Evolutionary conservation across 176 grass and related monocot genomes (phyloP).

Genomic region (Lolium multiflorum): DNA sequence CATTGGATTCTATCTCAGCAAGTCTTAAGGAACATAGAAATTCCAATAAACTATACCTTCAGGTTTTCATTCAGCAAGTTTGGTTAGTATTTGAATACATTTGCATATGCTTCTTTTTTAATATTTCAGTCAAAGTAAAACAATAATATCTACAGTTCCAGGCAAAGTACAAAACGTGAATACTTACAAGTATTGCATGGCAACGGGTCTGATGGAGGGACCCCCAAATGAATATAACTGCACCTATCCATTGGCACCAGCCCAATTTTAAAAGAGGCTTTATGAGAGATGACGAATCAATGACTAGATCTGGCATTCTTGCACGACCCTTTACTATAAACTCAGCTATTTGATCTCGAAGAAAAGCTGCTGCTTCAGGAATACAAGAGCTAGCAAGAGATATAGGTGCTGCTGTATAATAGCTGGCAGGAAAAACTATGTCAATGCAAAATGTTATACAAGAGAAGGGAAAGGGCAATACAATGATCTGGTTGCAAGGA

Average conservation of each 20-base stretch:
- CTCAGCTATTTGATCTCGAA: constrained; percentile 63
- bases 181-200: constrained; percentile 90
- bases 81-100: background rate
- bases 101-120: background rate
- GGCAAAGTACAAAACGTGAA: constrained; percentile 12
- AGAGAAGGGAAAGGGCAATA: constrained; percentile 15
- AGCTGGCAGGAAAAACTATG: constrained; percentile 55
- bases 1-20: background rate
- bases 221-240: constrained; percentile 78
- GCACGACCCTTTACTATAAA: constrained; percentile 83
- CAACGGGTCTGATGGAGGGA: constrained; percentile 79
- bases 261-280: constrained; percentile 76
- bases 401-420: constrained; percentile 69
- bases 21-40: constrained; percentile 21
- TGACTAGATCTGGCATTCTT: constrained; percentile 72
- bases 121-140: background rate
- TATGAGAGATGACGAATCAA: constrained; percentile 60
- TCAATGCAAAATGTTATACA: constrained; percentile 30
- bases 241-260: constrained; percentile 81
- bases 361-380: constrained; percentile 62
- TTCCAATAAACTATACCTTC: constrained; percentile 8
- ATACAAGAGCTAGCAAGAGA: constrained; percentile 82
- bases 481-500: background rate
- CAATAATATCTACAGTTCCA: background rate
- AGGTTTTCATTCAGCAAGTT: constrained; percentile 15